Evolutionary conservation across 208 protist genomes (phyloP).

Genomic region (Crithidia thermophila): DNA sequence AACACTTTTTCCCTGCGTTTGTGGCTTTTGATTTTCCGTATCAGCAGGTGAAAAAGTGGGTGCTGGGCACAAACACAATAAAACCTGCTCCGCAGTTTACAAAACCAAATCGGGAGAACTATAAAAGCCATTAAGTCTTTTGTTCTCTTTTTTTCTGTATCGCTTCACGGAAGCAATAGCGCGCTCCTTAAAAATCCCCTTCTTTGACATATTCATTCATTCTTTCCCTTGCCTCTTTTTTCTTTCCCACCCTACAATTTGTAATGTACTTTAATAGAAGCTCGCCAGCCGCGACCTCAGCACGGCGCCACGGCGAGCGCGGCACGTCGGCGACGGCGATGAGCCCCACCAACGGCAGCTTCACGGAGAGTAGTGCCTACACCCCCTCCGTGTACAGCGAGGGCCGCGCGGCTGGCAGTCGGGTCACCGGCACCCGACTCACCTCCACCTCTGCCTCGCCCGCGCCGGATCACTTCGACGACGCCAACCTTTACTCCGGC

Average conservation of each 20-base stretch:
- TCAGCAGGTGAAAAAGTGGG: too few species aligned
- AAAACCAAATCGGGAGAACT: too few species aligned
- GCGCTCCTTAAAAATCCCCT: too few species aligned
- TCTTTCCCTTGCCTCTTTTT: constrained; percentile 1
- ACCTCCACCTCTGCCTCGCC: constrained; percentile 6
- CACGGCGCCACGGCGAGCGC: constrained; percentile 12
- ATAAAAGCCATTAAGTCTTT: too few species aligned
- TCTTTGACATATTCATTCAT: background rate
- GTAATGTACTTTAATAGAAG: constrained; percentile 15
- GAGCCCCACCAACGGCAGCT: constrained; percentile 19
- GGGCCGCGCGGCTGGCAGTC: background rate
- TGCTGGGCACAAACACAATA: too few species aligned
- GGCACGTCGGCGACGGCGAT: constrained; percentile 5
- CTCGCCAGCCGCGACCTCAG: background rate
- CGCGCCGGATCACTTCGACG: constrained; percentile 28
- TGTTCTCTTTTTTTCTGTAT: too few species aligned
- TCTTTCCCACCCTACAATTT: constrained; percentile 2
- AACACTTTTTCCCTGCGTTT: too few species aligned
- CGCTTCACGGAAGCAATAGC: too few species aligned
- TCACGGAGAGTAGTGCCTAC: constrained; percentile 23
- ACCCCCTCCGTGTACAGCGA: constrained; percentile 22
- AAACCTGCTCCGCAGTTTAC: too few species aligned
- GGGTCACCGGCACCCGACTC: background rate
- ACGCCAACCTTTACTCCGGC: constrained; percentile 30
- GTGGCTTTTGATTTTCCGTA: background rate